A percentile compares a stretch with the other conserved stretches of the same genome.
These are phyloP conservation scores for Purpureocillium lavendulum DNA, from an alignment of 2,329 filamentous ascomycete species.

Conservation along the genomic window DNA sequence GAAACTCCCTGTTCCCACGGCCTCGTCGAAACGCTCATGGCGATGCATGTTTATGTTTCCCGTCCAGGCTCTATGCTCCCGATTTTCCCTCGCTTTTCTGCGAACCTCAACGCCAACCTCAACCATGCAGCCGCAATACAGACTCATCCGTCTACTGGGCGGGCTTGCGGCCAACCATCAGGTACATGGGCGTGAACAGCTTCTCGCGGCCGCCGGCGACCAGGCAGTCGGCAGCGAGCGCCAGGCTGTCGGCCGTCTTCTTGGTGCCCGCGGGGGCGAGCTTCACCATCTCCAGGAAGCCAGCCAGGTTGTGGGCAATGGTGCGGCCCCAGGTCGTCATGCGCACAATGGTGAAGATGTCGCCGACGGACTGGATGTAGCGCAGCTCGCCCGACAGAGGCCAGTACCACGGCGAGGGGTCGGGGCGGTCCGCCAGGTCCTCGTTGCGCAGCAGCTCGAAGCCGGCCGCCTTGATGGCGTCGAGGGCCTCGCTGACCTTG, in stretches of 20 bases:
- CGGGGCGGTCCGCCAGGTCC: constrained; percentile 72
- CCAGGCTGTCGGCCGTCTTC: constrained; percentile 91
- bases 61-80: too few species aligned
- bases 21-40: not conserved
- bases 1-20: too few species aligned
- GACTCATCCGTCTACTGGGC: constrained; percentile 6
- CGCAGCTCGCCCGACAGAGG: constrained; percentile 77
- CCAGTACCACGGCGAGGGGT: constrained; percentile 87
- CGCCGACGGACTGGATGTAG: constrained; percentile 71
- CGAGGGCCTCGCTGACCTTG: constrained; percentile 69
- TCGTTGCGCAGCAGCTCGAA: constrained; percentile 79
- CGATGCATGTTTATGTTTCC: not conserved
- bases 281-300: constrained; percentile 63
- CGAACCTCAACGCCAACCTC: too few species aligned
- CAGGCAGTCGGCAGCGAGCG: constrained; percentile 71
- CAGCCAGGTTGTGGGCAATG: constrained; percentile 68
- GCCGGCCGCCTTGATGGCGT: constrained; percentile 78
- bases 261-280: constrained; percentile 77
- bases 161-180: constrained; percentile 91
- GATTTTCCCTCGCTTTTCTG: too few species aligned
- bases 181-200: constrained; percentile 97
- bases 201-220: constrained; percentile 81
- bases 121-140: too few species aligned
- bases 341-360: constrained; percentile 74
- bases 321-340: constrained; percentile 82